Percentiles rank a stretch among this genome's conserved stretches.
Conservation (phyloP, 2,329 filamentous ascomycete species). For the Ascochyta clinopodiicola region DNA sequence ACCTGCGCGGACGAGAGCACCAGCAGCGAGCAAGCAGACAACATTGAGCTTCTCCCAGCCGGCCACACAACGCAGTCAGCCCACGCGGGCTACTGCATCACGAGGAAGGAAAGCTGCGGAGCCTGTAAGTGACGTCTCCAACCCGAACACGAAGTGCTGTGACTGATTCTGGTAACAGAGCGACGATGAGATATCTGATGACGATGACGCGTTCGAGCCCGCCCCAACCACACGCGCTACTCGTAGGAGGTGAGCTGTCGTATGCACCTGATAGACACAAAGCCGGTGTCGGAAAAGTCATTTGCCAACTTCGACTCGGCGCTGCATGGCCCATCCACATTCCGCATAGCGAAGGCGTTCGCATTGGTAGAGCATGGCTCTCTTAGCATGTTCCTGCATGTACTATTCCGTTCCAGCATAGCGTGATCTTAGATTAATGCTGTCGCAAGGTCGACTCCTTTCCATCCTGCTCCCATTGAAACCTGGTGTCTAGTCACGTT, state of each 20-base stretch:
- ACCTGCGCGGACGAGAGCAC: slow-evolving; percentile 25
- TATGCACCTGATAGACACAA: not conserved
- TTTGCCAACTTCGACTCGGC: not conserved
- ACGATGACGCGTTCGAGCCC: slow-evolving; percentile 51
- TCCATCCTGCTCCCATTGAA: too few species aligned
- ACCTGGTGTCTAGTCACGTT: too few species aligned
- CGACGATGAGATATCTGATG: slow-evolving; percentile 52
- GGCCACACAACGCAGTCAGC: slow-evolving; percentile 44
- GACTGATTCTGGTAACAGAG: slow-evolving; percentile 36
- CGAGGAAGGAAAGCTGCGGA: slow-evolving; percentile 47
- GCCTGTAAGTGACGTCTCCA: slow-evolving; percentile 44
- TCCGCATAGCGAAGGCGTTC: slow-evolving; percentile 3
- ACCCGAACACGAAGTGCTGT: not conserved
- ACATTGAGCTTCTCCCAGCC: slow-evolving; percentile 53
- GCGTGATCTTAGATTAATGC: too few species aligned
- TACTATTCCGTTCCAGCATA: not conserved
- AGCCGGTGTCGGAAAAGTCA: too few species aligned
- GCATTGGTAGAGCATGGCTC: not conserved
- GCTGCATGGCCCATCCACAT: not conserved
- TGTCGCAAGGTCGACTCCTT: too few species aligned
- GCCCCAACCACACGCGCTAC: slow-evolving; percentile 33
- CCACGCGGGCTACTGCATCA: slow-evolving; percentile 29
- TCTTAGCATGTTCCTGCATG: not conserved
- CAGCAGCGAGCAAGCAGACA: slow-evolving; percentile 43
- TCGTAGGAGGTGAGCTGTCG: slow-evolving; percentile 31